These are phyloP conservation scores for Beauveria sp. DNA, from an alignment of 2,329 filamentous ascomycete genomes.

Conservation along the genomic window DNA sequence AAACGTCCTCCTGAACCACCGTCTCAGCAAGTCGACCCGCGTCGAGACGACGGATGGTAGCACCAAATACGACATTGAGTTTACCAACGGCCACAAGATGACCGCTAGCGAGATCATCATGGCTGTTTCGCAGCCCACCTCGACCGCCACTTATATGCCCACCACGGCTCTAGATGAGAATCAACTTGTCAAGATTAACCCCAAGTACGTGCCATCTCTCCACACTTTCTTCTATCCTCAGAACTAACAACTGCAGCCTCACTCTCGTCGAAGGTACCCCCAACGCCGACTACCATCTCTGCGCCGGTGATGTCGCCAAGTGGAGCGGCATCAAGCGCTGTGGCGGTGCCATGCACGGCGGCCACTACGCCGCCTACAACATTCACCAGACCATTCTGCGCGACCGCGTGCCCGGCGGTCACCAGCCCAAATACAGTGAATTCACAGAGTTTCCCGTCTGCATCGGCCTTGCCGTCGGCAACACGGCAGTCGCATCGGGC, in stretches of 20 bases:
- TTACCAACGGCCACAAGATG: constrained; percentile 53
- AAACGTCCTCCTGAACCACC: constrained; percentile 53
- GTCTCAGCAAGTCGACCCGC: constrained; percentile 43
- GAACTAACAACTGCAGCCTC: constrained; percentile 31
- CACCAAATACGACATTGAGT: constrained; percentile 40
- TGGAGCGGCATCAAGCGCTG: constrained; percentile 79
- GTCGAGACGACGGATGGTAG: constrained; percentile 36
- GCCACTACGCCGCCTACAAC: constrained; percentile 58
- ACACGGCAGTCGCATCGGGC: constrained; percentile 58
- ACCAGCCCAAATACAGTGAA: constrained; percentile 38
- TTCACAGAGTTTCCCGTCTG: constrained; percentile 51
- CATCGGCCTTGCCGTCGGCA: constrained; percentile 66
- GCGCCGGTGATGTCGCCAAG: constrained; percentile 58
- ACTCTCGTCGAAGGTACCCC: constrained; percentile 45
- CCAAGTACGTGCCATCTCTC: constrained; percentile 31
- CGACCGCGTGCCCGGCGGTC: constrained; percentile 23
- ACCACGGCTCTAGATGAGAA: constrained; percentile 49
- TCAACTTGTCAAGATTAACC: constrained; percentile 56
- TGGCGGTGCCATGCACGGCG: constrained; percentile 68
- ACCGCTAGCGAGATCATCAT: constrained; percentile 59
- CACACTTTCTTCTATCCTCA: constrained; percentile 7
- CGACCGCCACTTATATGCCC: constrained; percentile 58
- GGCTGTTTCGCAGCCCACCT: constrained; percentile 56
- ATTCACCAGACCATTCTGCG: constrained; percentile 54
- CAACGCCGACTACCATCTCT: constrained; percentile 57